Base-by-base conservation (phyloP, 2,329 filamentous ascomycete species). In the Penicillium janthinellum region DNA sequence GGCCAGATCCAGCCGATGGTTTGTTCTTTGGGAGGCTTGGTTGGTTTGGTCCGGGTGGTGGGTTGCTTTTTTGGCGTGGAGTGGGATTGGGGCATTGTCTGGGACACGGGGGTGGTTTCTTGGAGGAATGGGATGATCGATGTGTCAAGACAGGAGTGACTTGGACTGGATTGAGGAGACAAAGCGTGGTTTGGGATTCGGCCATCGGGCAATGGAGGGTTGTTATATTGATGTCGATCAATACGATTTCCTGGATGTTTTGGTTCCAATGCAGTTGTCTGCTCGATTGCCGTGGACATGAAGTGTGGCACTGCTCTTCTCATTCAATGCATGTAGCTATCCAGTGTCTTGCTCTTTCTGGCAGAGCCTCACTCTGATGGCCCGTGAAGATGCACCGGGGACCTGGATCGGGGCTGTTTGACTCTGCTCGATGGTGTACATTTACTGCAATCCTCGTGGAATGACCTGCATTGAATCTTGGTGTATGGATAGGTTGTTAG, bases 1-100 rank as follows among this genome's bases (percentile, higher is more conserved):
- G 73, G 73, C 74, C 74, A 77, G 59, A 77, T 75, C 63, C 63
- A 74, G 48, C 67, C 74, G 12, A 69, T 37, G n/a, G 53, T 59
- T 51, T 41, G 47, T 48, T 48, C 56, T 42, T 54, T 38, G 14
- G 37, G 31, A 10, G 31, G 51, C 14, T 52, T 52, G 22, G 22
- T 17, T 41, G 34, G 35, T 52, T 52, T 41, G 17, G 10, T 12
- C 22, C 12, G 28, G 22, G 5, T 25, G 22, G 37, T n/a, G 20
- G 35, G 10, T 15, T 52, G 20, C 10, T 28, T 41, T 28, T 52
- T 52, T 0, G 35, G 4, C 49, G 28, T 52, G 35, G 22, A 2
- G 5, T 17, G 22, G 44, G 44, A n/a, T 47, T 47, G 44, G 4
- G 44, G 31, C 44, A 47, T 47, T 14, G 44, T 31, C 5, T 31